These are phyloP conservation scores for Arachis stenosperma DNA, from an alignment of 306 rosid species.

Conservation along the genomic window DNA sequence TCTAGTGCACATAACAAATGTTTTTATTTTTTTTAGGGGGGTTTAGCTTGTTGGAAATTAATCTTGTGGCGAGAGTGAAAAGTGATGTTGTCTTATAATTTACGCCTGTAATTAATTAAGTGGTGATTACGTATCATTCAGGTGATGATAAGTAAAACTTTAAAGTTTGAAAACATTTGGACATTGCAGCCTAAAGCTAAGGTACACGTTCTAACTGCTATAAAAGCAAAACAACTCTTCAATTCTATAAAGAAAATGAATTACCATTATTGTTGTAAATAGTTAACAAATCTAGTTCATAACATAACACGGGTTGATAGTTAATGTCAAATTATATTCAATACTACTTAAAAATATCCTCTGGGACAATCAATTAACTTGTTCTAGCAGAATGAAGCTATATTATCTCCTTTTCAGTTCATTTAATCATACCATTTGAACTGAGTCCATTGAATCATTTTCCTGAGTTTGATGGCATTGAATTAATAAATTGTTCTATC, in stretches of 20 bases:
- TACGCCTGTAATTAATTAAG: neutral
- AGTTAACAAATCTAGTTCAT: neutral
- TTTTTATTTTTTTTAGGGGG: neutral
- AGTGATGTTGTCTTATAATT: neutral
- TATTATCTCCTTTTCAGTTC: neutral
- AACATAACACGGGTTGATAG: neutral
- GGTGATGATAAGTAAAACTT: neutral
- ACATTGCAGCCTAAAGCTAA: neutral
- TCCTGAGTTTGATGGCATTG: conserved; percentile 1
- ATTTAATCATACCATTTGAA: neutral
- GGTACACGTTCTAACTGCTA: neutral
- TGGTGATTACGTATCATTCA: neutral
- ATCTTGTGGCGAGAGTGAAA: neutral
- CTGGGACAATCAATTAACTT: neutral
- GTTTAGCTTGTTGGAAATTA: neutral
- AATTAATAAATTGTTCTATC: neutral
- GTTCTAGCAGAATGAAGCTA: neutral
- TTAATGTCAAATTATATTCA: no score
- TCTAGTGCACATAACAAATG: neutral
- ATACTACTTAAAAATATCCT: no score
- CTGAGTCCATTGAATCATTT: neutral
- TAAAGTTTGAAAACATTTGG: conserved; percentile 2
- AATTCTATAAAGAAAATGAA: neutral
- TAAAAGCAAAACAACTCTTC: neutral
- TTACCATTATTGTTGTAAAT: neutral